Percentiles rank a stretch among this genome's conserved stretches.
Evolutionary conservation across 306 rosid genomes (phyloP).

Genomic region (Castanea mollissima): DNA sequence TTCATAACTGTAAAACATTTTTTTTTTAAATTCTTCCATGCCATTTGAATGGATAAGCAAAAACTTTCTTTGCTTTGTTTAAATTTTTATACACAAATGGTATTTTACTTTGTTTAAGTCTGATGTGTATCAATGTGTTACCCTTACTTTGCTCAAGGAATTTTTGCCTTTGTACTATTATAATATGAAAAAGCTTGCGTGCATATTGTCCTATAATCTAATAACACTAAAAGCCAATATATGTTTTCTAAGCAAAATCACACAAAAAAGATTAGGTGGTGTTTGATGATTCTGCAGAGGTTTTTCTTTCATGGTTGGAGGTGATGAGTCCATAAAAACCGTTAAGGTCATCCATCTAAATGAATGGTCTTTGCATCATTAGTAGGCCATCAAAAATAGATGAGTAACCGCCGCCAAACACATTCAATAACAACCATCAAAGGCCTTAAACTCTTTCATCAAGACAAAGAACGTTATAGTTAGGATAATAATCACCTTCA

Average conservation of each 20-base stretch:
- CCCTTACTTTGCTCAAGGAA: neutral
- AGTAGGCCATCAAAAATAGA: too few relatives aligned
- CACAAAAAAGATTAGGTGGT: slow-evolving; percentile 6
- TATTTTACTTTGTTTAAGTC: neutral
- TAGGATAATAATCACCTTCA: too few relatives aligned
- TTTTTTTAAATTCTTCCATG: neutral
- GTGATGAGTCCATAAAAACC: neutral
- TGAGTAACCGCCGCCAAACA: too few relatives aligned
- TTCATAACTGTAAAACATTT: neutral
- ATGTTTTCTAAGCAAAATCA: neutral
- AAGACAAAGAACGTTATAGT: too few relatives aligned
- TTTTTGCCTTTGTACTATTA: neutral
- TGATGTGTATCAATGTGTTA: neutral
- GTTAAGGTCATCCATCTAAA: too few relatives aligned
- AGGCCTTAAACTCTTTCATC: too few relatives aligned
- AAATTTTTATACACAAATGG: neutral
- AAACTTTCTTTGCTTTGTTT: neutral
- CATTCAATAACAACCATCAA: too few relatives aligned
- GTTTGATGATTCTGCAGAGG: neutral
- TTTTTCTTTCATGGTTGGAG: slow-evolving; percentile 36
- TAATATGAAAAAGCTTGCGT: neutral
- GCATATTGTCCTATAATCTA: neutral
- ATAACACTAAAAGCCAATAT: neutral
- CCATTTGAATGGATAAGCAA: slow-evolving; percentile 1
- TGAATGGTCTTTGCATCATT: too few relatives aligned